Evolutionary conservation across 176 grass and related monocot genomes (phyloP).

Genomic region (Rhynchospora breviuscula): DNA sequence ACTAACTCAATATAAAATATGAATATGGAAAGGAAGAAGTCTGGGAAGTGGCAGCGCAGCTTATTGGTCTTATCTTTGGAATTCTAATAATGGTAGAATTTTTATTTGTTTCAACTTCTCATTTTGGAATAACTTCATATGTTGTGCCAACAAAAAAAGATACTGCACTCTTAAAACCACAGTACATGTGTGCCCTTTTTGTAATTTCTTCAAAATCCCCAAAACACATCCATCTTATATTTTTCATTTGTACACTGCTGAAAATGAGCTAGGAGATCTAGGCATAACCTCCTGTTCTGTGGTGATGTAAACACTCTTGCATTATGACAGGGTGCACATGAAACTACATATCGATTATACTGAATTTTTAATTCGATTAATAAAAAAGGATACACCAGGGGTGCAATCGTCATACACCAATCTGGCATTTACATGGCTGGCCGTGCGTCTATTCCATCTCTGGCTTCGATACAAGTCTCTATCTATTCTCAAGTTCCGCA

Average conservation of each 20-base stretch:
- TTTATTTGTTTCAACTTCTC: constrained; percentile 17
- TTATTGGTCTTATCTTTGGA: constrained; percentile 60
- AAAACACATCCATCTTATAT: constrained; percentile 5
- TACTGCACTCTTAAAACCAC: neutral
- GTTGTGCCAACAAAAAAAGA: neutral
- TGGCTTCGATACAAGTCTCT: constrained; percentile 84
- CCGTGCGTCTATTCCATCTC: constrained; percentile 74
- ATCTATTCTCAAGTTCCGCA: constrained; percentile 79
- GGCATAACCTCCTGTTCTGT: constrained; percentile 3
- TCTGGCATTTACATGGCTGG: constrained; percentile 63
- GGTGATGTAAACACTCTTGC: constrained; percentile 18
- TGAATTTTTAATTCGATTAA: neutral
- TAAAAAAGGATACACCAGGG: constrained; percentile 53
- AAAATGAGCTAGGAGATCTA: neutral
- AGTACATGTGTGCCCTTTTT: neutral
- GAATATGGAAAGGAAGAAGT: constrained; percentile 69
- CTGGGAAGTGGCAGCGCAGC: constrained; percentile 94
- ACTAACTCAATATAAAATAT: neutral
- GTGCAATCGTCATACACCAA: constrained; percentile 66
- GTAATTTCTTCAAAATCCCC: neutral
- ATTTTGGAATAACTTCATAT: constrained; percentile 5
- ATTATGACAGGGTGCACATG: neutral
- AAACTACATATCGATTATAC: neutral
- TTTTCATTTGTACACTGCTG: constrained; percentile 5
- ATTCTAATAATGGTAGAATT: constrained; percentile 60